Base-by-base conservation (phyloP, 1,284 basidiomycete species). In the Coriolopsis trogii region DNA sequence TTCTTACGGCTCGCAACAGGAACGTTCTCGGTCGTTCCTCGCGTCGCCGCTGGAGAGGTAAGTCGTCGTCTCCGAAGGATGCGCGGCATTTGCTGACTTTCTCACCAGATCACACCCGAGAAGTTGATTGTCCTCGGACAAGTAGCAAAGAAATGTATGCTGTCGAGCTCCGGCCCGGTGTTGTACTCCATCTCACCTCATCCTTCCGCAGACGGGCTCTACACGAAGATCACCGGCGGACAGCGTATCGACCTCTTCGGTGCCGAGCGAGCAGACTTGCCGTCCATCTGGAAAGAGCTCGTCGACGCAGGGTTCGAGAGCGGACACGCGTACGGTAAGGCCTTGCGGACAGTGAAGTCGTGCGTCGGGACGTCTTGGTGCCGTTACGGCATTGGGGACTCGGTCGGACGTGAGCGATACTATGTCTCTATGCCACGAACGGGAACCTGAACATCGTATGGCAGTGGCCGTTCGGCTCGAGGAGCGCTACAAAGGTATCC, bases 211-310 rank as follows among this genome's bases (percentile, higher is more conserved):
- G 75, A 75, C 53, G 71, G 70, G 1, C 68, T 91, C 29, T 90
- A 91, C 67, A 87, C 85, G 25, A 88, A 89, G 70, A 82, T 87
- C 49, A 82, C 79, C 6, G 78, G 80, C 41, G 79, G 80, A 4
- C 85, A 87, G 67, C 80, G 86, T 16, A 81, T 89, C 53, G 88
- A 90, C 61, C 68, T 90, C 65, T 89, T 91, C 56, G 89, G 89
- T 2, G 89, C 88, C 9, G 76, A 77, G 56, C 89, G 89, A 66
- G 78, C 84, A 50, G 88, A 91, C 59, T 72, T 91, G n/a, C 89
- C 88, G 0, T 78, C 77, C 15, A 91, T 91, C 33, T 91, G 89
- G 89, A 81, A 82, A 55, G 79, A 81, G 59, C 76, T 90, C 1
- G 75, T 81, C 51, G 71, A 74, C 10, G 86, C 82, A 3, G 88